Conservation (phyloP, 2,329 filamentous ascomycete species). For the Fusarium sp. region DNA sequence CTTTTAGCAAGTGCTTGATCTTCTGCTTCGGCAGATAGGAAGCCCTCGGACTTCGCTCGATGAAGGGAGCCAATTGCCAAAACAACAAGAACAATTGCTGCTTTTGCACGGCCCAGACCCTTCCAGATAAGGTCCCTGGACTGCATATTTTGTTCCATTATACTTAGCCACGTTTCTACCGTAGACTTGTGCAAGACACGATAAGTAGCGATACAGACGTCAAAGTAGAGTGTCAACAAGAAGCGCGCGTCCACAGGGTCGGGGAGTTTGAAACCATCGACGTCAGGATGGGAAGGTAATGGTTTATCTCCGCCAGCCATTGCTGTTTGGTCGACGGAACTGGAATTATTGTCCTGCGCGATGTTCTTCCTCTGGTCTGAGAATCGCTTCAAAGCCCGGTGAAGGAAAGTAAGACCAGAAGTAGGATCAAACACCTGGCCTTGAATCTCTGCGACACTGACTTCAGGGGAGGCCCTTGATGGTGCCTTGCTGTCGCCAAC, state of each 20-base stretch:
- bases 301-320: background rate
- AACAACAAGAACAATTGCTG: background rate
- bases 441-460: slow-evolving; percentile 1
- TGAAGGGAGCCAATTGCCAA: background rate
- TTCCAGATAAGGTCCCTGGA: background rate
- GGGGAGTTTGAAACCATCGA: background rate
- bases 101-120: background rate
- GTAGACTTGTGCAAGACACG: slow-evolving; percentile 66
- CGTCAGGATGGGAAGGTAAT: background rate
- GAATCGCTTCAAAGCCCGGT: background rate
- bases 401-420: background rate
- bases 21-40: background rate
- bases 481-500: background rate
- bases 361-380: background rate
- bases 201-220: slow-evolving; percentile 69
- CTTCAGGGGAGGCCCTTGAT: background rate
- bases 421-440: slow-evolving; percentile 3
- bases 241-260: background rate
- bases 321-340: background rate
- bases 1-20: background rate
- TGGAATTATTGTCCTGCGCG: background rate
- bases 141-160: slow-evolving; percentile 51
- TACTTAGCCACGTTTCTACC: slow-evolving; percentile 60
- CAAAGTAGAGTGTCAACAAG: slow-evolving; percentile 65
- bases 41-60: background rate